A percentile compares a stretch with the other conserved stretches of the same genome.
Evolutionary conservation across 352 stramenopile genomes (phyloP).

Genomic region (Albugo candida): DNA sequence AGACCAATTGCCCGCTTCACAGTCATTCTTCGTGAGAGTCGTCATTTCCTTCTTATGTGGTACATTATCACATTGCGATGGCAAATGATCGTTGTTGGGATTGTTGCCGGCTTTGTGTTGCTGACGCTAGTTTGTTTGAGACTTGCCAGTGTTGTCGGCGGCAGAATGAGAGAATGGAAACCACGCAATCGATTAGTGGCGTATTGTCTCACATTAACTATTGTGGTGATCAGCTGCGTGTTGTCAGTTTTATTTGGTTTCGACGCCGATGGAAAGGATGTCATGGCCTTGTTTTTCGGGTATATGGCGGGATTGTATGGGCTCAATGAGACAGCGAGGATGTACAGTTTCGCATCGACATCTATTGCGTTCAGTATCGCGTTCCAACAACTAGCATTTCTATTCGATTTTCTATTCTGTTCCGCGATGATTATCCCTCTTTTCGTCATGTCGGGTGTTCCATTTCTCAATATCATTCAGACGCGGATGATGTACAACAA

Average conservation of each 20-base stretch:
- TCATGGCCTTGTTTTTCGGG: slow-evolving; percentile 38
- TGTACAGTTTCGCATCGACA: slow-evolving; percentile 38
- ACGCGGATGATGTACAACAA: slow-evolving; percentile 79
- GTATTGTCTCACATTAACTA: too few species aligned
- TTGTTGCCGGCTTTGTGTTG: slow-evolving; percentile 22
- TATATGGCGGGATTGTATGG: slow-evolving; percentile 42
- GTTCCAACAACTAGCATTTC: slow-evolving; percentile 59
- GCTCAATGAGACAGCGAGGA: slow-evolving; percentile 50
- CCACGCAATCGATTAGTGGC: too few species aligned
- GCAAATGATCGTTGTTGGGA: slow-evolving; percentile 23
- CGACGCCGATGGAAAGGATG: slow-evolving; percentile 6
- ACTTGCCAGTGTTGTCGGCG: slow-evolving; percentile 16
- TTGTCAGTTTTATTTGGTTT: too few species aligned
- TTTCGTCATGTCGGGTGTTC: slow-evolving; percentile 41
- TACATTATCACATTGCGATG: slow-evolving; percentile 41
- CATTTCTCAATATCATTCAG: slow-evolving; percentile 65
- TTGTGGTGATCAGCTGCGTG: too few species aligned
- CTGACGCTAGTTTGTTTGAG: slow-evolving; percentile 28
- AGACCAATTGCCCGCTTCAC: slow-evolving; percentile 52
- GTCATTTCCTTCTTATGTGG: slow-evolving; percentile 58
- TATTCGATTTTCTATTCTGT: slow-evolving; percentile 64
- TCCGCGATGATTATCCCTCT: slow-evolving; percentile 37
- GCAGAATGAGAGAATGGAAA: slow-evolving; percentile 7
- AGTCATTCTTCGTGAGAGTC: slow-evolving; percentile 45
- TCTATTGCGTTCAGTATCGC: slow-evolving; percentile 29